Conservation (phyloP, 2,329 filamentous ascomycete species). For the Trichoderma simmonsii region DNA sequence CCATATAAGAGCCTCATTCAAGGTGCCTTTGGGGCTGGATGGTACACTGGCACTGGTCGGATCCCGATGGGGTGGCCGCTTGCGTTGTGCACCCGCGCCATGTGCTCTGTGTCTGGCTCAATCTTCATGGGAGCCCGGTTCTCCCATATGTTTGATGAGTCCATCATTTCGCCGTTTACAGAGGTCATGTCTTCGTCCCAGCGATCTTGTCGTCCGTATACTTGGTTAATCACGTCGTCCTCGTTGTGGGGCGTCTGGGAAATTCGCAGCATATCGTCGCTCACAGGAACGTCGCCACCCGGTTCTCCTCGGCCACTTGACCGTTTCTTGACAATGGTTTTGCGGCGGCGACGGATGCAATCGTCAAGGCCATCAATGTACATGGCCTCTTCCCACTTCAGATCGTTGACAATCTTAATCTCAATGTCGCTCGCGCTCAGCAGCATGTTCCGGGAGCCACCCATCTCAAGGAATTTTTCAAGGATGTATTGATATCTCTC, state of each 20-base stretch:
- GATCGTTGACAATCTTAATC: slow-evolving; percentile 46
- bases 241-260: slow-evolving; percentile 34
- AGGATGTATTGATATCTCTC: slow-evolving; percentile 43
- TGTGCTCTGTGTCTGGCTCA: slow-evolving; percentile 25
- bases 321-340: slow-evolving; percentile 34
- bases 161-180: slow-evolving; percentile 29
- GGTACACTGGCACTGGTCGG: slow-evolving; percentile 7
- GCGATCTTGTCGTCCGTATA: slow-evolving; percentile 26
- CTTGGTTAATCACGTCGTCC: slow-evolving; percentile 37
- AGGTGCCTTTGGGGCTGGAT: neutral
- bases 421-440: slow-evolving; percentile 51
- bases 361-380: slow-evolving; percentile 40
- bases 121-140: slow-evolving; percentile 30
- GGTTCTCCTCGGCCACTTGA: slow-evolving; percentile 21
- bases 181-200: slow-evolving; percentile 28
- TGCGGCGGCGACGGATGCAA: slow-evolving; percentile 40
- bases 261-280: slow-evolving; percentile 41
- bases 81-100: slow-evolving; percentile 19
- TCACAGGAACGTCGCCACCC: slow-evolving; percentile 31
- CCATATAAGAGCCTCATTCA: neutral
- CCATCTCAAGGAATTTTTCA: slow-evolving; percentile 46
- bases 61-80: neutral
- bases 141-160: slow-evolving; percentile 29
- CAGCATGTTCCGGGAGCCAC: slow-evolving; percentile 47
- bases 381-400: slow-evolving; percentile 38